Base-by-base conservation (phyloP, 495 filamentous ascomycete species). In the Lasiosphaeris hirsuta region DNA sequence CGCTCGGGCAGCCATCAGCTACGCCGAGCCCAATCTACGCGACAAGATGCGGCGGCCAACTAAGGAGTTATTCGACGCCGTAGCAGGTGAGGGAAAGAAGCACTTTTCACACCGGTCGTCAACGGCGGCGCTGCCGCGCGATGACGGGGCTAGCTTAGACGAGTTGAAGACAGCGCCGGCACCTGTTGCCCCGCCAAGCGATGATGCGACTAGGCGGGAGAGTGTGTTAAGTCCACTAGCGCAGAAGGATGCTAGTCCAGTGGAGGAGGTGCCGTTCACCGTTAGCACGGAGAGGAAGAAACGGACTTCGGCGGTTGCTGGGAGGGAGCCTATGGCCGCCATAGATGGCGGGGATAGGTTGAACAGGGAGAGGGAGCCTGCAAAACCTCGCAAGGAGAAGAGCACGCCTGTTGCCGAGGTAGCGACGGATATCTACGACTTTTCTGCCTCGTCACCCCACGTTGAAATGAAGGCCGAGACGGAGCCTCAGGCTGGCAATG, bases 1-100 rank as follows among this genome's bases (percentile, higher is more conserved):
- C 58, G 80, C 84, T 10, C 75, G 85, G 49, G 74, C 81, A 7
- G 78, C 80, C 33, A 80, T 96, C 45, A 94, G 88, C 73, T 96
- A 96, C 67, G 88, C 90, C 18, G 88, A 93, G 69, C 90, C 90
- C 8, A 95, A 88, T 64, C 75, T 96, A 35, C 80, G 88, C 50
- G 87, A 85, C 63, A 96, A 96, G 74, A 95, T 96, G 90, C 81
- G 90, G 49, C 84, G 90, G 48, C 86, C 89, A 17, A 87, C 86
- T 13, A 89, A 87, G 58, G 81, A 87, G 51, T 70, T 93, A 6
- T 78, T 85, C 37, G 87, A 90, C 67, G 89, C 89, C 7, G 89
- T 92, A 41, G 64, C 73, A 3, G 78, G 74, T 6, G 80, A 83
- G 52, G 80, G 71, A 40, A 79, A 78, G 56, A 30, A 30, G 23